phyloP scores from a whole-genome alignment of 75 land plant genomes.

The Isoetes taiwanensis region DNA sequence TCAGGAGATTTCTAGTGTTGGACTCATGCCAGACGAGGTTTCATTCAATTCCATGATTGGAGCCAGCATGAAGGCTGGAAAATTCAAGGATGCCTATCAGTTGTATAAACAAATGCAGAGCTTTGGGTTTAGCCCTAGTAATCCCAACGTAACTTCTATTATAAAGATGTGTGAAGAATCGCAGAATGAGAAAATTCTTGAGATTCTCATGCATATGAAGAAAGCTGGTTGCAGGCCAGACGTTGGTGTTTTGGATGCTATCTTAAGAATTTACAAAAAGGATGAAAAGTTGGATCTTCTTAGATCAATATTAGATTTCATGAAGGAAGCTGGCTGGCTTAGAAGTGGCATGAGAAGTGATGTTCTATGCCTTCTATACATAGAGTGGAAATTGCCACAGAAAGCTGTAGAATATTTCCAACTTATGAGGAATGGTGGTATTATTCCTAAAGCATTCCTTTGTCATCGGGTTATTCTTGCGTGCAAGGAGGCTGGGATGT shows the following conservation, averaged over 20 bases:
- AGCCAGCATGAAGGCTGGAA: conserved; percentile 52
- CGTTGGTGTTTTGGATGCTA: conserved; percentile 40
- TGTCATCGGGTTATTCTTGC: conserved; percentile 68
- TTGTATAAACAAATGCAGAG: conserved; percentile 43
- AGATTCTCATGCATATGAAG: conserved; percentile 55
- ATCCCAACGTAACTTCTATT: conserved; percentile 52
- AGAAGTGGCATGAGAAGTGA: conserved; percentile 32
- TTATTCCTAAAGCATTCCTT: conserved; percentile 39
- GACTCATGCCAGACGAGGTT: conserved; percentile 63
- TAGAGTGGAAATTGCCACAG: conserved; percentile 36
- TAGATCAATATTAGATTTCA: conserved; percentile 25
- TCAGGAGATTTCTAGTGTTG: conserved; percentile 18
- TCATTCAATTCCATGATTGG: conserved; percentile 86
- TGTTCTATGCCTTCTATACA: conserved; percentile 49
- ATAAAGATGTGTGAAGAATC: conserved; percentile 55
- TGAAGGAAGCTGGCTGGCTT: conserved; percentile 27
- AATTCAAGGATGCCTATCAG: conserved; percentile 37
- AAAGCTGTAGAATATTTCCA: conserved; percentile 41
- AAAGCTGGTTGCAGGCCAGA: conserved; percentile 42
- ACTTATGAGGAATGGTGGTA: conserved; percentile 35
- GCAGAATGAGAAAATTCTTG: conserved; percentile 19
- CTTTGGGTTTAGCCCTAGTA: conserved; percentile 36
- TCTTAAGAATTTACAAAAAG: conserved; percentile 55
- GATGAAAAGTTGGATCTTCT: conserved; percentile 34
- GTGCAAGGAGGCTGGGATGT: conserved; percentile 54